These are phyloP conservation scores for Microsporum ferrugineum DNA, from an alignment of 2,329 filamentous ascomycete species.

Conservation along the genomic window DNA sequence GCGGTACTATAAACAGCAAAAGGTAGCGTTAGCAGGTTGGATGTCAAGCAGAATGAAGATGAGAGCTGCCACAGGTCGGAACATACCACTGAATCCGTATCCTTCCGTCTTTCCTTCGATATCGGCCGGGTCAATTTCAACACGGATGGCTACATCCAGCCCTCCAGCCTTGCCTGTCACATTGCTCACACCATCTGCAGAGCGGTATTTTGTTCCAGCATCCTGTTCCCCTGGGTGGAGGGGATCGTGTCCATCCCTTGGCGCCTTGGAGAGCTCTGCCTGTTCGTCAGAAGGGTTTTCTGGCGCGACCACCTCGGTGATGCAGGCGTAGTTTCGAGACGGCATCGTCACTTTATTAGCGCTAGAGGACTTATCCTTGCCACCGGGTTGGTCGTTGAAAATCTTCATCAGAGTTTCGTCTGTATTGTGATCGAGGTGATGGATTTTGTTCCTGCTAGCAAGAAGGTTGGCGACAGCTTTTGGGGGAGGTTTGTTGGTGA, in stretches of 20 bases:
- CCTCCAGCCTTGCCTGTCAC: conserved; percentile 31
- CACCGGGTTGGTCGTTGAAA: conserved; percentile 50
- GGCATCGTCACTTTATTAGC: conserved; percentile 81
- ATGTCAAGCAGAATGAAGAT: background rate
- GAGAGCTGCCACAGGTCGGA: background rate
- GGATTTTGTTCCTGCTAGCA: conserved; percentile 53
- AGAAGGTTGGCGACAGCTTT: conserved; percentile 54
- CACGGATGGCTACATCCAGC: conserved; percentile 35
- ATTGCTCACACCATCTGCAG: conserved; percentile 43
- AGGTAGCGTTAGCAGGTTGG: background rate
- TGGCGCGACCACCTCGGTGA: conserved; percentile 40
- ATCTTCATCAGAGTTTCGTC: conserved; percentile 54
- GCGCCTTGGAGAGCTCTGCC: conserved; percentile 15
- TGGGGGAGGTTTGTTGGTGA: conserved; percentile 57
- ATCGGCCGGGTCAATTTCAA: conserved; percentile 38
- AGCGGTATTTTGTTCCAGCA: conserved; percentile 67
- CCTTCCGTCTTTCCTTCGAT: conserved; percentile 33
- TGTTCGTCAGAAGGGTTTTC: conserved; percentile 11
- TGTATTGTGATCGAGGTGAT: conserved; percentile 51
- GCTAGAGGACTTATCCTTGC: conserved; percentile 50
- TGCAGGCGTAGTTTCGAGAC: conserved; percentile 53
- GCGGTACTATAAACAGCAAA: background rate
- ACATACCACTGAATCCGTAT: conserved; percentile 40
- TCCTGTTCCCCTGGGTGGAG: conserved; percentile 66
- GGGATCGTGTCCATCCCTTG: conserved; percentile 56